A percentile compares a stretch with the other conserved stretches of the same genome.
Conservation (phyloP, 2,329 filamentous ascomycete genomes). For the Aspergillus spinulosporus region DNA sequence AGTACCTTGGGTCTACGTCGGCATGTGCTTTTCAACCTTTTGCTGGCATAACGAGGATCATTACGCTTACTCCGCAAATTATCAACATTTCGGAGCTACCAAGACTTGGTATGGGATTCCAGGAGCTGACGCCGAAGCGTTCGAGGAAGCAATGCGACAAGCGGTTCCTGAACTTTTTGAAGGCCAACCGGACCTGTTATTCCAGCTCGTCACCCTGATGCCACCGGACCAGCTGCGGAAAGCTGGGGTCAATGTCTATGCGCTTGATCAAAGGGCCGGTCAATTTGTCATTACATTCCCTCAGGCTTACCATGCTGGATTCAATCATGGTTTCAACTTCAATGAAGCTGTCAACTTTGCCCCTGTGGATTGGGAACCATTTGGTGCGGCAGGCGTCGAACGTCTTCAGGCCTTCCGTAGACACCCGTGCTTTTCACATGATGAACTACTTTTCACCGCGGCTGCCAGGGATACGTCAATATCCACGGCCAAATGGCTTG, state of each 20-base stretch:
- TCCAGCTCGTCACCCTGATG: slow-evolving; percentile 93
- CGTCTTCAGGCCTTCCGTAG: slow-evolving; percentile 82
- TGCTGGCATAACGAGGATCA: slow-evolving; percentile 99
- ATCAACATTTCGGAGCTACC: slow-evolving; percentile 95
- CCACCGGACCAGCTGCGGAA: slow-evolving; percentile 91
- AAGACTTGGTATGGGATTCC: slow-evolving; percentile 99
- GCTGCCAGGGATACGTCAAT: slow-evolving; percentile 78
- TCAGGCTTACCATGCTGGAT: slow-evolving; percentile 94
- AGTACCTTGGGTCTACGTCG: slow-evolving; percentile 97
- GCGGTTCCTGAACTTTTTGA: slow-evolving; percentile 96
- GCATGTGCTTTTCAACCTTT: slow-evolving; percentile 99
- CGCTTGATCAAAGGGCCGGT: slow-evolving; percentile 91
- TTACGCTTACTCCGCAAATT: slow-evolving; percentile 96
- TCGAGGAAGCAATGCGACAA: slow-evolving; percentile 91
- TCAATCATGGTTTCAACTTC: slow-evolving; percentile 98
- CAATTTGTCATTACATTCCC: slow-evolving; percentile 97
- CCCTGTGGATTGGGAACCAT: slow-evolving; percentile 91
- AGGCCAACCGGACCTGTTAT: slow-evolving; percentile 91
- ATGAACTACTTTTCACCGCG: slow-evolving; percentile 89
- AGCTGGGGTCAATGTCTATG: slow-evolving; percentile 88
- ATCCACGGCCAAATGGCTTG: slow-evolving; percentile 91
- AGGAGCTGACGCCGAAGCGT: slow-evolving; percentile 87
- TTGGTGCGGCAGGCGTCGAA: slow-evolving; percentile 80
- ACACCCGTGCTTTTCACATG: slow-evolving; percentile 95
- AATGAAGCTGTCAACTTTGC: slow-evolving; percentile 99